Evolutionary conservation across 768 basidiomycete species (phyloP).

Genomic region (Leccinum uliginosum): DNA sequence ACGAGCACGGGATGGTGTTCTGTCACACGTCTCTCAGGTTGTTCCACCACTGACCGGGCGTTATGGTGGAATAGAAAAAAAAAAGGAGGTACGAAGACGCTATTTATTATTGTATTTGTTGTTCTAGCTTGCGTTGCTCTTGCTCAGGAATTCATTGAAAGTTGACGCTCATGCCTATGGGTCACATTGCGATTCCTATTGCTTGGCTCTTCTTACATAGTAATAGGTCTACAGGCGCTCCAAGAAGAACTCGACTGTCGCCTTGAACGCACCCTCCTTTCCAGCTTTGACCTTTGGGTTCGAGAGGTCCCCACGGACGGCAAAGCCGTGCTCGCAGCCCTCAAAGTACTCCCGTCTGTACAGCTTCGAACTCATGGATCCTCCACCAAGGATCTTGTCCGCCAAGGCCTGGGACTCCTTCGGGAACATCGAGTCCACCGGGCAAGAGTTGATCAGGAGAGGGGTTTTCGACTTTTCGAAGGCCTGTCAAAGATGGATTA

Average conservation of each 20-base stretch:
- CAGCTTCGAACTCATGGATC: constrained; percentile 41
- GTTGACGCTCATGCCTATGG: not conserved
- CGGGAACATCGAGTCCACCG: constrained; percentile 49
- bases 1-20: constrained; percentile 91
- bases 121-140: not conserved
- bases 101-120: not conserved
- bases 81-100: not conserved
- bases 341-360: constrained; percentile 22
- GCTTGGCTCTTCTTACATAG: not conserved
- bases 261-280: constrained; percentile 52
- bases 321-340: constrained; percentile 53
- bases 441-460: constrained; percentile 66
- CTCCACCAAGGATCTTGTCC: constrained; percentile 46
- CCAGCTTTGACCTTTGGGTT: constrained; percentile 53
- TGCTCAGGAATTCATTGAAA: not conserved
- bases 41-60: constrained; percentile 71
- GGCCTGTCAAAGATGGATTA: constrained; percentile 34
- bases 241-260: constrained; percentile 51
- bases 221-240: constrained; percentile 23
- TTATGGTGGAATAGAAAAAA: not conserved
- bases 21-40: constrained; percentile 82
- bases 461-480: constrained; percentile 47
- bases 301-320: constrained; percentile 45
- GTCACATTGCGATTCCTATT: not conserved
- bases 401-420: constrained; percentile 39